Evolutionary conservation across 1,284 basidiomycete species (phyloP).

Genomic region (Xerocomus nothofagi): DNA sequence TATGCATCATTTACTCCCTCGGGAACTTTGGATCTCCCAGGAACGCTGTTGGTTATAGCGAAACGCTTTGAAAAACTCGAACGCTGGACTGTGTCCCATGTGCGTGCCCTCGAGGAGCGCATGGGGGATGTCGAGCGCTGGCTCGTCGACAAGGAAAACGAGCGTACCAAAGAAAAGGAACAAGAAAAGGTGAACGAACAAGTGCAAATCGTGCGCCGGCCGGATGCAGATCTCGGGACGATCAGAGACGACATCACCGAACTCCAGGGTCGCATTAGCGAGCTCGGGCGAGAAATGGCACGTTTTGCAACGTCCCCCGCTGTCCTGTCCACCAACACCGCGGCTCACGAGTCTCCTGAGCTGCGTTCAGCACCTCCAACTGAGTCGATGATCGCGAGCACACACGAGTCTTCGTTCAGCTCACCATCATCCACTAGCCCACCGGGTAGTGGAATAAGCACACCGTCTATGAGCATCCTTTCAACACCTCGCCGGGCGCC

Average conservation of each 20-base stretch:
- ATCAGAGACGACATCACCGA: conserved; percentile 69
- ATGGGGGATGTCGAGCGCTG: conserved; percentile 83
- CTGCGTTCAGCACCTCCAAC: conserved; percentile 42
- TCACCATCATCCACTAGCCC: conserved; percentile 27
- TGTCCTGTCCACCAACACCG: conserved; percentile 54
- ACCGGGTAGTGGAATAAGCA: conserved; percentile 16
- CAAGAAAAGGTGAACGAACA: conserved; percentile 20
- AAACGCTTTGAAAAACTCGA: conserved; percentile 77
- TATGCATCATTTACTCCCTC: conserved; percentile 72
- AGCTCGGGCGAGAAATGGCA: conserved; percentile 76
- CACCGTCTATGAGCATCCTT: conserved; percentile 21
- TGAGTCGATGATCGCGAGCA: conserved; percentile 39
- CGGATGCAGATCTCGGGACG: conserved; percentile 39
- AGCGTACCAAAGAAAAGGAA: conserved; percentile 34
- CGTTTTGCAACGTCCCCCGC: conserved; percentile 59
- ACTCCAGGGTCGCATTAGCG: conserved; percentile 67
- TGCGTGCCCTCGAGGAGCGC: conserved; percentile 76
- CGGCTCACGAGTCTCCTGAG: conserved; percentile 45
- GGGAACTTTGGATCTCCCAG: conserved; percentile 68
- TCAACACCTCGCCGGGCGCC: conserved; percentile 36
- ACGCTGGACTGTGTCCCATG: conserved; percentile 79
- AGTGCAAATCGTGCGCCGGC: conserved; percentile 1
- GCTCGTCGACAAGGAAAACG: conserved; percentile 74
- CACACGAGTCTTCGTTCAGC: conserved; percentile 28
- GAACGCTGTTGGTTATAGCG: conserved; percentile 52